These are phyloP conservation scores for Ustilago xerochloae DNA, from an alignment of 1,284 basidiomycete genomes.

Conservation along the genomic window DNA sequence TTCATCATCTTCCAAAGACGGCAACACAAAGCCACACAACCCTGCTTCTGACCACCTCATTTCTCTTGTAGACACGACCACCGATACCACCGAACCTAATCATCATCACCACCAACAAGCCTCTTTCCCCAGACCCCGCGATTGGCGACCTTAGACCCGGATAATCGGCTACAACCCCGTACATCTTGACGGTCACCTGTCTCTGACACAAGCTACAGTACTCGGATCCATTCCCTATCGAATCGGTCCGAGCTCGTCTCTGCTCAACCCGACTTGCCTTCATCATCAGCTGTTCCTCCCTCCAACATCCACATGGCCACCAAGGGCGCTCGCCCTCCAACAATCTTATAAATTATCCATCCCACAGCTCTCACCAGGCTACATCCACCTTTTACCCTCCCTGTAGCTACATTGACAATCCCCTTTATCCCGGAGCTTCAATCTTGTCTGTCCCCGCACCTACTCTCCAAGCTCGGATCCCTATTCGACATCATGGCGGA, in stretches of 20 bases:
- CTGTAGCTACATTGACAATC: not conserved
- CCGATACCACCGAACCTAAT: not conserved
- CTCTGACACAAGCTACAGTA: not conserved
- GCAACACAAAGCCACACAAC: no score
- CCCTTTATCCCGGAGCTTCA: not conserved
- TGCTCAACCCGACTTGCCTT: not conserved
- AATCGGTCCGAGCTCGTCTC: not conserved
- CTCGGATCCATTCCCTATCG: no score
- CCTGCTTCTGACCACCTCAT: no score
- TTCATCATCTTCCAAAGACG: no score
- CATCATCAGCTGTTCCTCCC: no score
- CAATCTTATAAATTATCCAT: not conserved
- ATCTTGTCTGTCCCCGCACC: no score
- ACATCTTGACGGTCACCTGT: not conserved
- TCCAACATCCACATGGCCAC: not conserved
- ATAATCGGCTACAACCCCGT: not conserved
- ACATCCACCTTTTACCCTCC: not conserved
- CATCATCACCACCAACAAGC: not conserved
- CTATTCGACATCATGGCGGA: slow-evolving; percentile 17
- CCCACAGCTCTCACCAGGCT: no score
- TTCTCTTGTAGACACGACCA: not conserved
- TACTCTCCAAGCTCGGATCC: not conserved
- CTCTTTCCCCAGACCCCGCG: not conserved
- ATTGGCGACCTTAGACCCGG: no score
- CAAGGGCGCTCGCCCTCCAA: not conserved